A percentile compares a stretch with the other conserved stretches of the same genome.
Conservation (phyloP, 2,329 filamentous ascomycete genomes). For the Acephala macrosclerotiorum region DNA sequence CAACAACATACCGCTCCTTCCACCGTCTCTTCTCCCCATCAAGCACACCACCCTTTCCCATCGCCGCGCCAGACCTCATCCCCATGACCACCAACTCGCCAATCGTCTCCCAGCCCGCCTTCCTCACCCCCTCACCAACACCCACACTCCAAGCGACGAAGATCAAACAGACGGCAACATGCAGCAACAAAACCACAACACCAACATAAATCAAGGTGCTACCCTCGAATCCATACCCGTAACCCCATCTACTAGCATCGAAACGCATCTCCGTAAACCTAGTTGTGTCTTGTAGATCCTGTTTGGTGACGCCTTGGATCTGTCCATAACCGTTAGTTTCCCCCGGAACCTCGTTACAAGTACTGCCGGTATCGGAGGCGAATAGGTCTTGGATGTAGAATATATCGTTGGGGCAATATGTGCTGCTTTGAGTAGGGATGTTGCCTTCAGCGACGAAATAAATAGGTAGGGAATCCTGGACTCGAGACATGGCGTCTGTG, state of each 20-base stretch:
- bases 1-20: conserved; percentile 17
- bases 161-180: background rate
- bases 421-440: background rate
- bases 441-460: conserved; percentile 13
- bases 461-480: conserved; percentile 12
- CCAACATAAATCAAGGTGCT: conserved; percentile 14
- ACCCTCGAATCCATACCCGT: conserved; percentile 22
- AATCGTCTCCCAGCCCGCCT: conserved; percentile 13
- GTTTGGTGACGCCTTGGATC: background rate
- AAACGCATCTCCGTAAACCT: conserved; percentile 15
- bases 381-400: conserved; percentile 15
- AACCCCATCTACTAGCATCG: conserved; percentile 6
- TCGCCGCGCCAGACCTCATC: conserved; percentile 11
- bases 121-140: background rate
- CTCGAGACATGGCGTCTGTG: conserved; percentile 9
- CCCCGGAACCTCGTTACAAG: background rate
- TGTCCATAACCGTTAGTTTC: background rate
- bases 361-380: background rate
- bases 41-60: background rate
- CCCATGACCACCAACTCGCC: conserved; percentile 17
- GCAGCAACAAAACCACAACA: conserved; percentile 12
- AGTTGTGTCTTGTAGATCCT: conserved; percentile 1
- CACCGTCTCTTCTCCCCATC: conserved; percentile 2
- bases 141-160: conserved; percentile 13
- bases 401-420: background rate